phyloP scores from a whole-genome alignment of 176 grass and related monocot genomes.

The Echinochloa phyllopogon region DNA sequence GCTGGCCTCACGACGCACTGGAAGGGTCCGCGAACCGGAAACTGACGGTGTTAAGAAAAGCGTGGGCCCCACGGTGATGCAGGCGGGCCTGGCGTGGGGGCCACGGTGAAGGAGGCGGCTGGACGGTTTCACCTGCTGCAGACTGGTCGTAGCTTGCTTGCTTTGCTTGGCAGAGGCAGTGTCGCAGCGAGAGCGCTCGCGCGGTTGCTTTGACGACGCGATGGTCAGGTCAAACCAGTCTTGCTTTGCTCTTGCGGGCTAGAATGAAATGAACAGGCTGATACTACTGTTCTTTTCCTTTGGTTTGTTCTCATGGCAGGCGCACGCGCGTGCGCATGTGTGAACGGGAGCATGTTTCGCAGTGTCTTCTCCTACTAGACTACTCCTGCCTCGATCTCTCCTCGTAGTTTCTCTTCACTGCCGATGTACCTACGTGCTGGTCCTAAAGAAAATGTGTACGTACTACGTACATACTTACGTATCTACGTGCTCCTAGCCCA shows the following conservation, averaged over 20 bases:
- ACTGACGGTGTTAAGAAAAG: not conserved
- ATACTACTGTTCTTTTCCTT: not conserved
- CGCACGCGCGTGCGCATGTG: not conserved
- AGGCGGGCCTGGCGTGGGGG: not conserved
- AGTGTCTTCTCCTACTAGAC: not conserved
- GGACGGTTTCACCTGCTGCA: not conserved
- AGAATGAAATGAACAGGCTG: not conserved
- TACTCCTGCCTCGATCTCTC: not conserved
- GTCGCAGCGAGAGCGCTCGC: too few relatives aligned
- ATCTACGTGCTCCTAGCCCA: not conserved
- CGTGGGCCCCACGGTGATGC: not conserved
- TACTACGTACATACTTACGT: too few relatives aligned
- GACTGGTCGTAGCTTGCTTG: constrained; percentile 2
- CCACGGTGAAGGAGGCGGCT: not conserved
- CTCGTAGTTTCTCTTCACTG: not conserved
- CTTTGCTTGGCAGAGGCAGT: too few relatives aligned
- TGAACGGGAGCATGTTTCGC: not conserved
- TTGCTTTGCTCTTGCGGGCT: not conserved
- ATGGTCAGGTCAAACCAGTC: not conserved
- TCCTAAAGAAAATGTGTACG: not conserved
- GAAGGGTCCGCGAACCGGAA: not conserved
- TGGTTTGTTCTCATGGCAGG: not conserved
- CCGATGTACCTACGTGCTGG: not conserved
- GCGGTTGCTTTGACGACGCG: not conserved
- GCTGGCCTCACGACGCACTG: not conserved